A percentile compares a stretch with the other conserved stretches of the same genome.
Evolutionary conservation across 2,329 filamentous ascomycete genomes (phyloP).

Genomic region (Botryotinia convoluta): DNA sequence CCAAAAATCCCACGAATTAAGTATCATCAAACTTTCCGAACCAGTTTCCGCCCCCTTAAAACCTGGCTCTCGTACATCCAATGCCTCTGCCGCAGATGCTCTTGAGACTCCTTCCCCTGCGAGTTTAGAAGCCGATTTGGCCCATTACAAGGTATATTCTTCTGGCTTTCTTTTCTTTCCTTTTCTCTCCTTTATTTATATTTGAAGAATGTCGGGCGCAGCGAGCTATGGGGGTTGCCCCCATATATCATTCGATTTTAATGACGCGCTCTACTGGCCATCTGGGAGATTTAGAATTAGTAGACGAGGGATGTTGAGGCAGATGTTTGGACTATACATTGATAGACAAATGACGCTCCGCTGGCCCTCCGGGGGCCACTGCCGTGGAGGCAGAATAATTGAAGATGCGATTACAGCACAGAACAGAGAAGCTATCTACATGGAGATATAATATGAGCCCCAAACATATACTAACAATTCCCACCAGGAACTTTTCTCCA

Average conservation of each 20-base stretch:
- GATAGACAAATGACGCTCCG: background rate
- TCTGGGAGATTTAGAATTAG: background rate
- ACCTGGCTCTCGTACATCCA: conserved; percentile 59
- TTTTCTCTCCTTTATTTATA: background rate
- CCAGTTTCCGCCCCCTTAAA: conserved; percentile 59
- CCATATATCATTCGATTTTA: background rate
- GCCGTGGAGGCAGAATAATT: background rate
- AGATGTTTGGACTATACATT: background rate
- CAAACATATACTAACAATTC: conserved; percentile 6
- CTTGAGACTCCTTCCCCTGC: conserved; percentile 69
- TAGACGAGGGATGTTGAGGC: background rate
- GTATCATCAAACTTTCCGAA: conserved; percentile 74
- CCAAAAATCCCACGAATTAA: conserved; percentile 59
- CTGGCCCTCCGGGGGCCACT: background rate
- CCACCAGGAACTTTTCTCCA: conserved; percentile 78
- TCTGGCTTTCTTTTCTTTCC: background rate
- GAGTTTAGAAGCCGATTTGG: conserved; percentile 76
- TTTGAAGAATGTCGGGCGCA: background rate
- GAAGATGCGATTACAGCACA: background rate
- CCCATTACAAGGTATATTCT: conserved; percentile 73
- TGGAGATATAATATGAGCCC: background rate
- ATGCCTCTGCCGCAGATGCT: conserved; percentile 60
- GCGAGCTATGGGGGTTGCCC: background rate
- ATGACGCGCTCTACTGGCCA: background rate
- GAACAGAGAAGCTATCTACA: background rate